Evolutionary conservation across 768 basidiomycete genomes (phyloP).

Genomic region (Naganishia antarctica): DNA sequence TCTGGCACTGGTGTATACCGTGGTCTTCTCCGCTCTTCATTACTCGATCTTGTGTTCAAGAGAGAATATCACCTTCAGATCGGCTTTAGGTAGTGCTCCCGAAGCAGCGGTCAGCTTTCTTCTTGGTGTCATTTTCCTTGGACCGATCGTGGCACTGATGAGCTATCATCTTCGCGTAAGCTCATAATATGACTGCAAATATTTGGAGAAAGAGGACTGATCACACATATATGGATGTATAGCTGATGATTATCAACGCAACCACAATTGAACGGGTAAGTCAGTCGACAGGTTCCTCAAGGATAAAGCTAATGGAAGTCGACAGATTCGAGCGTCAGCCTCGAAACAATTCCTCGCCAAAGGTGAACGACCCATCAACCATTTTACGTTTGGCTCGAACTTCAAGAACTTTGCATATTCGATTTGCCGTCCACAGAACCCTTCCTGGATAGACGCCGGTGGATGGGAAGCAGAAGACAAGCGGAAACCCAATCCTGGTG

Average conservation of each 20-base stretch:
- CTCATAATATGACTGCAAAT: background rate
- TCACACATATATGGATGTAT: background rate
- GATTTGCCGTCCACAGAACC: slow-evolving; percentile 73
- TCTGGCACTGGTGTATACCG: slow-evolving; percentile 67
- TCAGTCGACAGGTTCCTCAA: no score
- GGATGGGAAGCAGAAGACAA: slow-evolving; percentile 65
- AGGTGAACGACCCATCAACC: slow-evolving; percentile 61
- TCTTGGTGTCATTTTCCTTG: slow-evolving; percentile 66
- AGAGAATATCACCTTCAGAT: slow-evolving; percentile 54
- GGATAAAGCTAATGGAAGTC: slow-evolving; percentile 35
- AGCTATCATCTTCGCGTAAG: slow-evolving; percentile 80
- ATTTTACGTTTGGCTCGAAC: slow-evolving; percentile 77
- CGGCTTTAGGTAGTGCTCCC: slow-evolving; percentile 56
- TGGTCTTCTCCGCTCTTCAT: slow-evolving; percentile 78
- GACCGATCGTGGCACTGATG: slow-evolving; percentile 75
- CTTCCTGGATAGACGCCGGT: slow-evolving; percentile 68
- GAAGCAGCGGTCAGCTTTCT: slow-evolving; percentile 79
- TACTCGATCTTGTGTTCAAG: slow-evolving; percentile 62
- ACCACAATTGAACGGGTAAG: slow-evolving; percentile 94
- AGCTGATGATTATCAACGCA: slow-evolving; percentile 71
- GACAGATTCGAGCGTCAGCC: slow-evolving; percentile 77
- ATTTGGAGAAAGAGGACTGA: slow-evolving; percentile 12
- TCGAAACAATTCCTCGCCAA: slow-evolving; percentile 66
- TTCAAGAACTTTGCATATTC: slow-evolving; percentile 68
- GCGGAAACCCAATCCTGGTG: slow-evolving; percentile 69